Percentiles rank a stretch among this genome's conserved stretches.
These are phyloP conservation scores for Leccinellum albellum DNA, from an alignment of 768 basidiomycete genomes.

Conservation along the genomic window DNA sequence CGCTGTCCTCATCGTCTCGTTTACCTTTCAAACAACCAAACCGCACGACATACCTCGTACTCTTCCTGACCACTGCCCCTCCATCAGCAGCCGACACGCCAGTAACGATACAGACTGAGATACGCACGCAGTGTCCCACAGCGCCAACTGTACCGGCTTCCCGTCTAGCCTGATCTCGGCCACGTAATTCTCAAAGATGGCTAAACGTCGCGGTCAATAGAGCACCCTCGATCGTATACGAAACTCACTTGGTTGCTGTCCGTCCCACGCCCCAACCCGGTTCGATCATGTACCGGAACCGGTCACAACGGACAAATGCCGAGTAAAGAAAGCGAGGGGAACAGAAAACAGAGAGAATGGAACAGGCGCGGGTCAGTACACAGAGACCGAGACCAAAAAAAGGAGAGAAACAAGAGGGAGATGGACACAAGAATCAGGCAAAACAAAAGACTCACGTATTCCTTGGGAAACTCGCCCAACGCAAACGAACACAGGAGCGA, in stretches of 20 bases:
- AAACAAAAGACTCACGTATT: conserved; percentile 67
- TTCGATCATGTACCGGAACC: not conserved
- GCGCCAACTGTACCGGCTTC: conserved; percentile 92
- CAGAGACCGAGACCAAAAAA: not conserved
- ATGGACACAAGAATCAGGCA: not conserved
- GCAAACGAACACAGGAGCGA: conserved; percentile 88
- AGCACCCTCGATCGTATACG: not conserved
- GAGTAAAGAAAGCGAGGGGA: not conserved
- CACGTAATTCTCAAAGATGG: conserved; percentile 98
- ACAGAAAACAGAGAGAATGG: not conserved
- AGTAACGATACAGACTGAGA: not conserved
- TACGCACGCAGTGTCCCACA: conserved; percentile 99
- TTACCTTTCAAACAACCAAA: not conserved
- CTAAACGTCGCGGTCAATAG: conserved; percentile 24
- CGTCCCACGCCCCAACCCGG: not conserved
- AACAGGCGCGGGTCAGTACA: not conserved
- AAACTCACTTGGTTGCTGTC: conserved; percentile 47
- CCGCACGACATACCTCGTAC: conserved; percentile 65
- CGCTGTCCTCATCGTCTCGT: conserved; percentile 43
- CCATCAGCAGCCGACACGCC: not conserved
- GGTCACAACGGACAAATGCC: not conserved
- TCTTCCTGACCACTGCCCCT: conserved; percentile 88
- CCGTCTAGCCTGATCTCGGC: conserved; percentile 97
- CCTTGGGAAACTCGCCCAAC: conserved; percentile 90
- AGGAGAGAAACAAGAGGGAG: not conserved